Evolutionary conservation across 148 eudicot genomes (phyloP), one percentile per base, ranked within the genome.

Genomic region (Fagopyrum tataricum): DNA sequence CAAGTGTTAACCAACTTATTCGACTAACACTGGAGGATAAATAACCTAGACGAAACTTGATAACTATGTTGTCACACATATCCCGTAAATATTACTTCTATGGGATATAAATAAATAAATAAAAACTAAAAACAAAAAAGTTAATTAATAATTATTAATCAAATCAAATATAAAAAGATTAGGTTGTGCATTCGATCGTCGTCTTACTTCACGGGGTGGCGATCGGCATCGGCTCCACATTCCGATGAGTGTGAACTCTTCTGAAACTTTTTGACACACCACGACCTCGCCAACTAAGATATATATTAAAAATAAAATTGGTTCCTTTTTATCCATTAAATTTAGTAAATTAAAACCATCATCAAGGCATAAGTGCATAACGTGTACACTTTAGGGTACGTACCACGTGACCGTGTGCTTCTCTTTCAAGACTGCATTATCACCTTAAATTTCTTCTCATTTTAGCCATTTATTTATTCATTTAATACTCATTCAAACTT

Each of bases 171-270:
- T 31, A 31, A 31, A 31, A 31, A 1, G 8, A 14, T 55, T 23
- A 55, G 61, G 61, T 55, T 23, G 61, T 20, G 23, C 11, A 55
- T 46, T 46, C 13, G 49, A 46, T 13, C 49, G 49, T 46, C 49
- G 14, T 55, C 61, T 55, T 18, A 55, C 61, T 55, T 55, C 61
- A 55, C 61, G 61, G 61, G 20, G 61, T 55, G 61, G 61, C 61
- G 26, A n/a, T 20, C 11, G 24, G 24, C 11, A n/a, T 20, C 11
- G 24, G 11, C 11, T 20, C 61, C 61, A 55, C 61, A n/a, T 55
- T 6, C 61, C 61, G 24, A 7, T 20, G 59, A 53, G 14, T 14
- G 49, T 46, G 49, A 46, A 46, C 49, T 46, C 12, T 8, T 11
- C 15, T 14, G 55, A 15, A 49, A 49, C n/a, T 49, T 49, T 15